These are phyloP conservation scores for Trichomonascus vanleenenianus DNA, from an alignment of 805 yeast genomes.

Conservation along the genomic window DNA sequence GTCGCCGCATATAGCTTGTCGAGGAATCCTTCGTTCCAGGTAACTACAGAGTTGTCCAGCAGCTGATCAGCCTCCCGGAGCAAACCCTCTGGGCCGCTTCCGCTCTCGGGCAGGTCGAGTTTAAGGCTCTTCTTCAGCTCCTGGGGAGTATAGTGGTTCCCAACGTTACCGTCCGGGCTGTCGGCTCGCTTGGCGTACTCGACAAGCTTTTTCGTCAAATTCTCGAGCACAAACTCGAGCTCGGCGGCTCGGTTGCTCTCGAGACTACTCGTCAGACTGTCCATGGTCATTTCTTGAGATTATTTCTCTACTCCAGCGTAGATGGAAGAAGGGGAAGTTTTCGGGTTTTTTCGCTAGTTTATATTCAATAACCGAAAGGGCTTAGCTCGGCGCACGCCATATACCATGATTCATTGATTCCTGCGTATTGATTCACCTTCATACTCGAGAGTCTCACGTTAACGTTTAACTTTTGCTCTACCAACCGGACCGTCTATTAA, in stretches of 20 bases:
- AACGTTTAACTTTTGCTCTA: too few relatives aligned
- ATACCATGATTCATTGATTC: too few relatives aligned
- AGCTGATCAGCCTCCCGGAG: constrained; percentile 46
- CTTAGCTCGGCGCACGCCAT: too few relatives aligned
- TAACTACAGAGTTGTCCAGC: constrained; percentile 61
- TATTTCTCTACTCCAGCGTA: not conserved
- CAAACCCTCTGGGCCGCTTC: constrained; percentile 38
- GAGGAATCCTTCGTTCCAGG: constrained; percentile 82
- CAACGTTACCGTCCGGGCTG: constrained; percentile 35
- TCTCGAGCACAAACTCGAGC: constrained; percentile 44
- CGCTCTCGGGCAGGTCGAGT: constrained; percentile 32
- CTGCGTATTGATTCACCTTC: too few relatives aligned
- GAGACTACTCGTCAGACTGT: constrained; percentile 19
- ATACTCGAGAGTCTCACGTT: too few relatives aligned
- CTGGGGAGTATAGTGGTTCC: constrained; percentile 38
- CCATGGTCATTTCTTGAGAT: constrained; percentile 10
- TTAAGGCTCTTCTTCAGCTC: constrained; percentile 34
- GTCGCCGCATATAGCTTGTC: constrained; percentile 83
- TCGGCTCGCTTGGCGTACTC: constrained; percentile 46
- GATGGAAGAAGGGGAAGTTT: not conserved
- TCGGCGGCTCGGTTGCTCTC: constrained; percentile 50
- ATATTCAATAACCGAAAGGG: too few relatives aligned
- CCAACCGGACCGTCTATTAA: too few relatives aligned
- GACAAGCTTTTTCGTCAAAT: constrained; percentile 45
- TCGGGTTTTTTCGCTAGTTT: too few relatives aligned